A percentile compares a stretch with the other conserved stretches of the same genome.
phyloP scores from a whole-genome alignment of 805 yeast species.

The Barnettozyma vustinii region DNA sequence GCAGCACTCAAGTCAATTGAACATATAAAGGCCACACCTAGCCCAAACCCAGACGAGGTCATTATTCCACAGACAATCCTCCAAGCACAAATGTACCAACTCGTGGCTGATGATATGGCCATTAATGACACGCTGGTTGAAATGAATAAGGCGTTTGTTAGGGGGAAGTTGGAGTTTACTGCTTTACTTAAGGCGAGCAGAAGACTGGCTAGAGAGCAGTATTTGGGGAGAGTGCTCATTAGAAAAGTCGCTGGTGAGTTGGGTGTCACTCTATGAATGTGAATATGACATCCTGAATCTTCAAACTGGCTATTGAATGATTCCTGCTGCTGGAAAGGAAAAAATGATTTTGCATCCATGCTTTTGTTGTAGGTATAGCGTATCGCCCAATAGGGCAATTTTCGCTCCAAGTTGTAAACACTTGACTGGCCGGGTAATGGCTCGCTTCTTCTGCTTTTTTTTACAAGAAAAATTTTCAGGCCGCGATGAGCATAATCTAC shows the following conservation, averaged over 20 bases:
- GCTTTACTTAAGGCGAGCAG: constrained; percentile 39
- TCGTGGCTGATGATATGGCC: constrained; percentile 63
- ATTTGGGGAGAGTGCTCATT: constrained; percentile 43
- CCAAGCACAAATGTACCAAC: constrained; percentile 55
- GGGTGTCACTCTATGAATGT: constrained; percentile 5
- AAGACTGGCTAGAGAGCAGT: constrained; percentile 59
- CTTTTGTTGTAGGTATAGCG: background rate
- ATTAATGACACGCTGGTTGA: constrained; percentile 62
- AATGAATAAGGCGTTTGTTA: constrained; percentile 50
- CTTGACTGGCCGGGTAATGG: background rate
- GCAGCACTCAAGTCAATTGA: constrained; percentile 27
- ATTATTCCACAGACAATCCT: constrained; percentile 48
- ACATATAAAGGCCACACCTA: constrained; percentile 27
- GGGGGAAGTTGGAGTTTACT: constrained; percentile 39
- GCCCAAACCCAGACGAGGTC: constrained; percentile 37
- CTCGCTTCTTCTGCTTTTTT: background rate
- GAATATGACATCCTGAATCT: background rate
- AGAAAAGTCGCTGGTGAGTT: constrained; percentile 31
- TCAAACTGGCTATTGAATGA: no score
- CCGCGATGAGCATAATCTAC: constrained; percentile 4
- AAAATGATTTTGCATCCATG: no score
- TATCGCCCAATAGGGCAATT: background rate
- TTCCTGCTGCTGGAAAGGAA: no score
- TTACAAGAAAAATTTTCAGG: constrained; percentile 2
- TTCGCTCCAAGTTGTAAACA: background rate